Evolutionary conservation across 805 yeast genomes (phyloP), one percentile per base, ranked within the genome.

Genomic region (Wickerhamomyces pijperi): DNA sequence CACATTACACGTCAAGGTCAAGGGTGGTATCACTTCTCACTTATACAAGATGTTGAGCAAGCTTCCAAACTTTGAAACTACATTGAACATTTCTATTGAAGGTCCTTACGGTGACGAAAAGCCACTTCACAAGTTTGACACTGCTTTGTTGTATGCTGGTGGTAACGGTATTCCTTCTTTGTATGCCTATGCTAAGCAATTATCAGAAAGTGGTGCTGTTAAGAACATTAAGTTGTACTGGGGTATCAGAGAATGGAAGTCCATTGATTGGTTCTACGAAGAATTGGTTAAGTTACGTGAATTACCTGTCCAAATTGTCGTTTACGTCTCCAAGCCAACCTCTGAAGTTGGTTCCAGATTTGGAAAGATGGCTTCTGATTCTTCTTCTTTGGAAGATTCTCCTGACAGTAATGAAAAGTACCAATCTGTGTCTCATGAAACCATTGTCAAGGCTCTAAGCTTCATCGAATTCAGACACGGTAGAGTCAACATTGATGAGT

Each of bases 21-120:
- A 75, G 54, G 68, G 70, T 25, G 86, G 85, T 50, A 58, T 75
- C 25, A 51, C 55, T n/a, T 47, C 54, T 16, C 36, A 44, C 17
- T 39, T 45, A 33, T 65, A 50, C 36, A 60, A 43, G 39, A 55
- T 38, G 28, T 50, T 43, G 56, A 58, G 34, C 35, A 38, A 44
- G 49, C 36, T 33, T 47, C 43, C 64, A 58, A 32, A 44, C 34
- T 42, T 46, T 35, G 40, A 51, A 11, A 51, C 44, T 2, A 14
- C 21, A 4, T 43, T 40, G 47, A 60, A 59, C 39, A 65, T 73
- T 20, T 54, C 67, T 29, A 56, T 76, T n/a, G 85, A 78, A 50
- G 85, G 85, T 1, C 80, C 82, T 11, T 78, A 78, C 43, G 84
- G 84, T 8, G 54, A 56, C 6, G 48, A 53, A 19, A 19, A 38